A percentile compares a stretch with the other conserved stretches of the same genome.
Conservation (phyloP, 2,329 filamentous ascomycete genomes). For the Clarireedia sp. region DNA sequence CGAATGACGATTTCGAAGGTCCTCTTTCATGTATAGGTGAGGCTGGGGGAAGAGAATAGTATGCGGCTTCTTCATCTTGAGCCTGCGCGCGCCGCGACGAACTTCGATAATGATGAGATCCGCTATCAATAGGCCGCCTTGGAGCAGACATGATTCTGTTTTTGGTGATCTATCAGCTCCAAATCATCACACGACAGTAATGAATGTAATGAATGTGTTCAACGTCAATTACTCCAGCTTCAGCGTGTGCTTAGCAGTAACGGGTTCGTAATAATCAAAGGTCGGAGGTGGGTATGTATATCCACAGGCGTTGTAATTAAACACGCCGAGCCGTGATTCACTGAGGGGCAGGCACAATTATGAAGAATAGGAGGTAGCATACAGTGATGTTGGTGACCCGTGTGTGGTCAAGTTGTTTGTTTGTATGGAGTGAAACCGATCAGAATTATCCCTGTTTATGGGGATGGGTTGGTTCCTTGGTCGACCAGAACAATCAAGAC, state of each 20-base stretch:
- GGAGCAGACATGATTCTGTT: constrained; percentile 49
- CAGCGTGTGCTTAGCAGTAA: constrained; percentile 1
- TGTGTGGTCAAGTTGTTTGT: constrained; percentile 18
- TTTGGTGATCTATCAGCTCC: background rate
- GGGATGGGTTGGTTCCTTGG: constrained; percentile 26
- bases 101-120: constrained; percentile 59
- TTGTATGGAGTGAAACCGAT: constrained; percentile 15
- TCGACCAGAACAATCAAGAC: constrained; percentile 23
- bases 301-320: background rate
- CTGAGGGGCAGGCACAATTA: constrained; percentile 1
- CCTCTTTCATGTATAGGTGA: constrained; percentile 40
- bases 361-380: constrained; percentile 15
- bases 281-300: background rate
- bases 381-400: constrained; percentile 20
- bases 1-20: constrained; percentile 49
- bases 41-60: constrained; percentile 13
- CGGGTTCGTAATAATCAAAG: constrained; percentile 1
- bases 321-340: background rate
- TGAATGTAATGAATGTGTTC: background rate
- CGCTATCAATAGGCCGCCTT: constrained; percentile 38
- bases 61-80: constrained; percentile 62
- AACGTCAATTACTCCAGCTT: background rate
- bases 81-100: constrained; percentile 57
- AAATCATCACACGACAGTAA: background rate
- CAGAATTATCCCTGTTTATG: constrained; percentile 20